A percentile compares a stretch with the other conserved stretches of the same genome.
Conservation (phyloP, 225 moss, liverwort and hornwort genomes). For the Climacium dendroides region DNA sequence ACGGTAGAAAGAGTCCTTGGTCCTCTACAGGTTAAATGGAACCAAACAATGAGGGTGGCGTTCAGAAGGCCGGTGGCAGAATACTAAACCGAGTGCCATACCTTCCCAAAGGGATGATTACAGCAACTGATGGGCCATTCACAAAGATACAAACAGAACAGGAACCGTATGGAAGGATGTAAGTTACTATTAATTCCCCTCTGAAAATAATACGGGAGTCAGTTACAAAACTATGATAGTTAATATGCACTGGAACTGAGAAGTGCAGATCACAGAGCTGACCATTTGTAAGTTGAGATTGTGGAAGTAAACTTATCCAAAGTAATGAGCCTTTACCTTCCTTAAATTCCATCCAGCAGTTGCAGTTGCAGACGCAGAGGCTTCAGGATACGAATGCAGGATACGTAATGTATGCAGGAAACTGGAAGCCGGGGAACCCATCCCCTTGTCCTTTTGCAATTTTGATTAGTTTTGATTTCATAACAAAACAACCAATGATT, state of each 20-base stretch:
- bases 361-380: not conserved
- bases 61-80: not conserved
- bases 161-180: too few relatives aligned
- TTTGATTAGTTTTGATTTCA: not conserved
- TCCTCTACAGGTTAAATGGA: too few relatives aligned
- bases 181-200: not conserved
- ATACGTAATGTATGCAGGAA: not conserved
- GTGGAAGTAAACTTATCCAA: fast-evolving
- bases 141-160: not conserved
- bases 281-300: not conserved
- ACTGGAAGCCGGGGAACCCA: not conserved
- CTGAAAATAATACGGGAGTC: not conserved
- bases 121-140: not conserved
- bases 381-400: not conserved
- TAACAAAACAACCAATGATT: not conserved
- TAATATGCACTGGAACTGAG: not conserved
- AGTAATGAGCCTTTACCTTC: not conserved
- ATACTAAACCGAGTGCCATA: not conserved
- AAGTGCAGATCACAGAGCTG: not conserved
- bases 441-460: not conserved
- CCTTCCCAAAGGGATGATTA: not conserved
- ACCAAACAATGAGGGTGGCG: not conserved
- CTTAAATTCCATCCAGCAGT: not conserved
- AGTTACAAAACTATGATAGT: not conserved
- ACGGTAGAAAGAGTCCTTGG: too few relatives aligned